phyloP scores from a whole-genome alignment of 2,329 filamentous ascomycete species.

The Aspergillus intermedius region DNA sequence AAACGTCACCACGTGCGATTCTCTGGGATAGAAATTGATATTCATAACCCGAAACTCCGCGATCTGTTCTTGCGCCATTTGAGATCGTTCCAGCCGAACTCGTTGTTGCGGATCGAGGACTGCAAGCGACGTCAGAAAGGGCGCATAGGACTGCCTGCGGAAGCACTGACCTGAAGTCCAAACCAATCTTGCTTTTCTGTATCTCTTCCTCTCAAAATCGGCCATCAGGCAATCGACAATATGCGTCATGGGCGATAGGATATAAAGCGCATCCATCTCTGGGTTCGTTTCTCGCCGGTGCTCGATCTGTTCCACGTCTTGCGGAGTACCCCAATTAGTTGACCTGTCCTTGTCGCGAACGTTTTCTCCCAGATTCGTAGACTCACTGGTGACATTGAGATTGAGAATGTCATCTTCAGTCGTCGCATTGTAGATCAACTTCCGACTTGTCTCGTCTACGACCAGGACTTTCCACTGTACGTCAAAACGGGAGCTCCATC shows the following conservation, averaged over 20 bases:
- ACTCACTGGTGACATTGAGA: slow-evolving; percentile 86
- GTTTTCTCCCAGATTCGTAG: not conserved
- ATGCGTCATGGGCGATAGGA: slow-evolving; percentile 77
- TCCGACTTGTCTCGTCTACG: slow-evolving; percentile 74
- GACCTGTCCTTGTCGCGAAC: slow-evolving; percentile 3
- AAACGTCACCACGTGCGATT: slow-evolving; percentile 87
- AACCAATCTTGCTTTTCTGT: slow-evolving; percentile 70
- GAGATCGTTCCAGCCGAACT: slow-evolving; percentile 66
- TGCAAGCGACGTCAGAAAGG: slow-evolving; percentile 27
- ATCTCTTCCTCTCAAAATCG: slow-evolving; percentile 79
- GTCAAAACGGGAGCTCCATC: slow-evolving; percentile 14
- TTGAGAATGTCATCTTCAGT: slow-evolving; percentile 97
- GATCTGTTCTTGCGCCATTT: slow-evolving; percentile 64
- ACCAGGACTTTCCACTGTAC: slow-evolving; percentile 92
- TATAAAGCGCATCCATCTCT: slow-evolving; percentile 90
- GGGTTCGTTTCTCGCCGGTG: slow-evolving; percentile 73
- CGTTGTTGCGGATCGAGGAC: slow-evolving; percentile 65
- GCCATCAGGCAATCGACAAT: slow-evolving; percentile 91
- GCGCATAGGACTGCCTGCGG: slow-evolving; percentile 2
- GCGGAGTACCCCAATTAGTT: slow-evolving; percentile 8
- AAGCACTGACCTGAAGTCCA: slow-evolving; percentile 64
- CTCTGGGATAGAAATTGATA: slow-evolving; percentile 82
- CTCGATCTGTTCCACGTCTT: slow-evolving; percentile 93
- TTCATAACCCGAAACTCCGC: slow-evolving; percentile 76
- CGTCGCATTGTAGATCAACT: slow-evolving; percentile 81